phyloP scores from a whole-genome alignment of 2,329 filamentous ascomycete species.

The Xylaria sp. region DNA sequence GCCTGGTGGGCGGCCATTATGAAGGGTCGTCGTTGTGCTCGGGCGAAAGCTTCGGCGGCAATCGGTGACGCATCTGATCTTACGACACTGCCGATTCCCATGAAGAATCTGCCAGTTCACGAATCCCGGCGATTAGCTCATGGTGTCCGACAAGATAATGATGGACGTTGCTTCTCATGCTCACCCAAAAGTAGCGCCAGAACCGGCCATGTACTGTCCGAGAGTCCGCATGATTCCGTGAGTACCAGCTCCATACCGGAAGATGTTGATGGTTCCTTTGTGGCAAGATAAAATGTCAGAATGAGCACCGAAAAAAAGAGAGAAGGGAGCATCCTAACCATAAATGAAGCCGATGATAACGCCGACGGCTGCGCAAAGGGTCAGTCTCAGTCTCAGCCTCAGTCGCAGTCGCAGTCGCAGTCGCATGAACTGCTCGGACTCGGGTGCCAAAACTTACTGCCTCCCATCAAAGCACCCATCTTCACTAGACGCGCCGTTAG shows the following conservation, averaged over 20 bases:
- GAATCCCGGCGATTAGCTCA: slow-evolving; percentile 19
- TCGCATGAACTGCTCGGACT: background rate
- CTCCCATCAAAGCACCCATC: slow-evolving; percentile 98
- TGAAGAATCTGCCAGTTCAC: slow-evolving; percentile 67
- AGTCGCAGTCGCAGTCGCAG: background rate
- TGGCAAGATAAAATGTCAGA: slow-evolving; percentile 11
- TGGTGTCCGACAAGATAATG: background rate
- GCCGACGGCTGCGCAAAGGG: slow-evolving; percentile 66
- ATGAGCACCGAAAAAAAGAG: background rate
- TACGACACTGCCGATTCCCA: slow-evolving; percentile 97
- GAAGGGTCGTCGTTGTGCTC: slow-evolving; percentile 68
- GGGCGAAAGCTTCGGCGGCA: slow-evolving; percentile 68
- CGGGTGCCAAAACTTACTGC: slow-evolving; percentile 60
- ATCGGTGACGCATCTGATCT: slow-evolving; percentile 81
- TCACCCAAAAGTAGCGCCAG: slow-evolving; percentile 93
- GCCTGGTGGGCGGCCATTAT: slow-evolving; percentile 47
- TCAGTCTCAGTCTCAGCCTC: slow-evolving; percentile 2
- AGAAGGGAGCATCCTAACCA: slow-evolving; percentile 47
- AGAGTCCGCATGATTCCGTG: slow-evolving; percentile 92
- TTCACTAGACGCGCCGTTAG: slow-evolving; percentile 60
- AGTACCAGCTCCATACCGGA: slow-evolving; percentile 86
- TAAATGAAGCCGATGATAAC: slow-evolving; percentile 97
- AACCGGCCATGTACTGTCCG: slow-evolving; percentile 94
- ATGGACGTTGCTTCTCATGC: slow-evolving; percentile 23
- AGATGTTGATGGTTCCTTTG: slow-evolving; percentile 84